Percentiles rank a stretch among this genome's conserved stretches.
Conservation (phyloP, 2,329 filamentous ascomycete species). For the Calonectria hongkongensis region DNA sequence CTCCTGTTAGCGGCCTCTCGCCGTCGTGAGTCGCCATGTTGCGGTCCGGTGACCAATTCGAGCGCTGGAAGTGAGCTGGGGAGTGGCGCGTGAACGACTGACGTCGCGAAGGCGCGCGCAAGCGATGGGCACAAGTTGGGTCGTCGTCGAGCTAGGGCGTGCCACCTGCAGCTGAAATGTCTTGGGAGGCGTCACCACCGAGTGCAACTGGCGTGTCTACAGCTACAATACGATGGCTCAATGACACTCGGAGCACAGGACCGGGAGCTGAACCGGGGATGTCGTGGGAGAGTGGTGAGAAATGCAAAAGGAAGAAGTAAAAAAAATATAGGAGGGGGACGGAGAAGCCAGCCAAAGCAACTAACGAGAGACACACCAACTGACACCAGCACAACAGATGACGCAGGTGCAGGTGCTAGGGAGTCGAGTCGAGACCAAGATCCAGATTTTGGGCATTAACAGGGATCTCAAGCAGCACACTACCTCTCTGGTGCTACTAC, state of each 20-base stretch:
- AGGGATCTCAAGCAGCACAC: constrained; percentile 37
- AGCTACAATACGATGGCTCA: constrained; percentile 15
- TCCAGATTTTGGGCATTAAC: constrained; percentile 34
- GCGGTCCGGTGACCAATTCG: constrained; percentile 25
- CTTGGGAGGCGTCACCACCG: constrained; percentile 35
- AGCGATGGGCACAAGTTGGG: constrained; percentile 26
- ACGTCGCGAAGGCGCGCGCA: constrained; percentile 7
- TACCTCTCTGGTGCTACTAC: constrained; percentile 12
- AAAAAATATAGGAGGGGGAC: constrained; percentile 10
- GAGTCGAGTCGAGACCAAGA: constrained; percentile 36
- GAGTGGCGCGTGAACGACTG: not conserved
- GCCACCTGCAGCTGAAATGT: constrained; percentile 37
- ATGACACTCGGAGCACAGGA: not conserved
- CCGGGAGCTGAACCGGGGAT: not conserved
- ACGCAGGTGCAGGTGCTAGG: constrained; percentile 29
- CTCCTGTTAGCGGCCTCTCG: constrained; percentile 53
- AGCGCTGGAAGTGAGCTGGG: constrained; percentile 4
- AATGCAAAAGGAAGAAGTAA: constrained; percentile 16
- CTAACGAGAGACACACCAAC: constrained; percentile 25
- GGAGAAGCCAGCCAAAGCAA: constrained; percentile 16
- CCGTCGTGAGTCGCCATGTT: constrained; percentile 51
- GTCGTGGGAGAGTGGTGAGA: constrained; percentile 5
- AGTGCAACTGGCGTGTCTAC: constrained; percentile 26
- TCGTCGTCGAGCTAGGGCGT: constrained; percentile 35
- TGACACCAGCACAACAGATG: constrained; percentile 32